Base-by-base conservation (phyloP, 148 eudicot genomes). In the Silene latifolia region DNA sequence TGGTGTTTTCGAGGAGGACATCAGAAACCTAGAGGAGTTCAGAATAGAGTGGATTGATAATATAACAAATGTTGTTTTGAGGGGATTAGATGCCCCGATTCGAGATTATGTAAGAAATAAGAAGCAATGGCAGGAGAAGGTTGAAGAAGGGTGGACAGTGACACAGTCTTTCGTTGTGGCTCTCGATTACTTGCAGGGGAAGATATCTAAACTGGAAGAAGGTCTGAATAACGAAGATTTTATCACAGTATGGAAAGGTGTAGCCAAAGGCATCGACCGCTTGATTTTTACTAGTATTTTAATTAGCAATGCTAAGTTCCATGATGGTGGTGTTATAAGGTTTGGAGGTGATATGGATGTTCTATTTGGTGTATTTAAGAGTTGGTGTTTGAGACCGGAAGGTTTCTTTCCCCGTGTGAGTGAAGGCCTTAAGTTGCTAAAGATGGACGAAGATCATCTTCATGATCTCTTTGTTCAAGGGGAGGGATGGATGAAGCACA, bases 341-440 rank as follows among this genome's bases (percentile, higher is more conserved):
- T 79, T 95, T 25, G 76, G 77, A 47, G 84, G 81, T 61, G 99
- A 95, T 77, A 71, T 92, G 85, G 78, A 81, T 23, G 88, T 90
- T 80, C 75, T 95, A 61, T 92, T 82, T 60, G 96, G 97, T 67
- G 83, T 90, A 12, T 95, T 95, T 72, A 83, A 87, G 29, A 78
- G 91, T 44, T 92, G 96, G 99, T 95, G 99, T 86, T 79, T 95
- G 86, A 89, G 97, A 85, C 97, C 99, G 1, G 92, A 92, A 87
- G 91, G 97, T 25, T 95, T 90, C 85, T 92, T 95, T 83, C 97
- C 99, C 7, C 78, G 83, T 74, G 53, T 85, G 10, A 88, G 82
- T 29, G 97, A 92, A 71, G 87, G 91, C 72, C 76, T 90, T 61
- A 92, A 83, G 84, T 60, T 92, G 73, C 80, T 95, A 75, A 95